Evolutionary conservation across 1,284 basidiomycete genomes (phyloP).

Genomic region (Moesziomyces parantarcticus): DNA sequence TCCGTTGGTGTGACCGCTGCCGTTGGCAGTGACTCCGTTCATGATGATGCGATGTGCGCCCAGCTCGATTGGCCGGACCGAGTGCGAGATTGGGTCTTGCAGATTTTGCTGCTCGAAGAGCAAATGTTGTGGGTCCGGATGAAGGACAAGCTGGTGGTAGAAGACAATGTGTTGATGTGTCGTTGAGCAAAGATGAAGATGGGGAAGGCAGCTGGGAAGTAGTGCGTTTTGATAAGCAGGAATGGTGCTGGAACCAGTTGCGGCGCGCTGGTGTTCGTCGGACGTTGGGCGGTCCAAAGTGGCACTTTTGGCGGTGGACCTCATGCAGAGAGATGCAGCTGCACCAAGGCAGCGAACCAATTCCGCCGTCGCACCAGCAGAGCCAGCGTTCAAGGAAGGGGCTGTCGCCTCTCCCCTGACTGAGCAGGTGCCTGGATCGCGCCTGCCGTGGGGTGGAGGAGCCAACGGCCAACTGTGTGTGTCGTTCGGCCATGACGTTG

Average conservation of each 20-base stretch:
- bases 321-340: not conserved
- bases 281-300: not conserved
- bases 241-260: not conserved
- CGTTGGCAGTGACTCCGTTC: conserved; percentile 13
- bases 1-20: conserved; percentile 5
- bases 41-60: conserved; percentile 22
- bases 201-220: not conserved
- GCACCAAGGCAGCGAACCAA: not conserved
- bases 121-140: too few relatives aligned
- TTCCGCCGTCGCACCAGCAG: too few relatives aligned
- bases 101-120: too few relatives aligned
- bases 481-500: not conserved
- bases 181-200: too few relatives aligned
- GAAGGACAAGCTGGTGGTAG: too few relatives aligned
- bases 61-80: too few relatives aligned
- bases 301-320: not conserved
- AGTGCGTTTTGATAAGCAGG: not conserved
- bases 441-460: not conserved
- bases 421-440: too few relatives aligned
- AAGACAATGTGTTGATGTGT: too few relatives aligned
- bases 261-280: not conserved
- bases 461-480: too few relatives aligned
- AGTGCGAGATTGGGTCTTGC: too few relatives aligned
- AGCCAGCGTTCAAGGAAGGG: too few relatives aligned
- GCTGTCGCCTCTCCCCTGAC: too few relatives aligned